Base-by-base conservation (phyloP, 1,139 yeast genomes). In the Taiozyma sp. region DNA sequence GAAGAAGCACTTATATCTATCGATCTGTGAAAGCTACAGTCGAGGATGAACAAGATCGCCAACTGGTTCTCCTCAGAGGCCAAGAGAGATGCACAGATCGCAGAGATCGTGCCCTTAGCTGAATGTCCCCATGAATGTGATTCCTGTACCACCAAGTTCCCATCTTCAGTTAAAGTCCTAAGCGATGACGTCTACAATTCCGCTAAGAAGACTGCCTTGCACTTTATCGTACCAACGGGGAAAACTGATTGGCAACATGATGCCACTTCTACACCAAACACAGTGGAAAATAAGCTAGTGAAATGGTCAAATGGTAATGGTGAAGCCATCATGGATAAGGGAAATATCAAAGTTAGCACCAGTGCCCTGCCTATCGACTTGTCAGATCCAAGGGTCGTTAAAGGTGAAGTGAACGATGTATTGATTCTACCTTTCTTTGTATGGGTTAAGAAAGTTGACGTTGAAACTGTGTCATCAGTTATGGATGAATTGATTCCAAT, bases 181-280 rank as follows among this genome's bases (percentile, higher is more conserved):
- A 79, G 71, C 9, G 68, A 71, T 32, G 76, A 82, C 8, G 73
- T 93, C 39, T 90, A 87, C 81, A 83, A 87, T 51, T 75, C 91
- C 4, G 83, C 96, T 1, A 78, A 78, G 57, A 83, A 87, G 2
- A 83, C 81, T 52, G 85, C 83, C 8, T 64, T 86, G 24, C 97
- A 92, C 59, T 71, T 90, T 34, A 69, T 91, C 22, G 83, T 92
- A 0, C 84, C 96, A 2, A 90, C 97, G 0, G 96, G 95, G 14
- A 83, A 84, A 59, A 66, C 80, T 1, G 96, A 93, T 68, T 93
- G 99, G 98, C 72, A 70, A 8, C 95, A 82, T 56, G 87, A 87
- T 63, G 90, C 96, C 13, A 70, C 78, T 10, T 85, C 80, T 46
- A 78, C 71, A 4, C 54, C 68, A 28, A 75, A 78, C 2, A 74